These are phyloP conservation scores for Mortierella sp. DNA, from an alignment of 371 early-diverging fungal species.

Conservation along the genomic window DNA sequence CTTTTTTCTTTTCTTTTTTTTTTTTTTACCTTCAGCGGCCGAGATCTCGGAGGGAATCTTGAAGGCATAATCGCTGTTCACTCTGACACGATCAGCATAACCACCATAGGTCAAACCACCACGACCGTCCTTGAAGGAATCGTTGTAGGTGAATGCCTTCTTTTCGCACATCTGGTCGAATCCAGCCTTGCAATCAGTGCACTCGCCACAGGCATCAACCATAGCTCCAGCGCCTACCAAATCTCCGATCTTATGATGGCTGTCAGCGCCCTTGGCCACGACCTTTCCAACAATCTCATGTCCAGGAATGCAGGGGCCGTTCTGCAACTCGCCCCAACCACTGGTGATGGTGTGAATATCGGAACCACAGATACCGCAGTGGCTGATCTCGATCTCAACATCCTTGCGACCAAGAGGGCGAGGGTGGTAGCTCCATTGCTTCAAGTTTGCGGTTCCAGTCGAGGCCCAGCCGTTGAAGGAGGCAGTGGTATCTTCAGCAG, in stretches of 20 bases:
- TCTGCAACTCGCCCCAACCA: constrained; percentile 63
- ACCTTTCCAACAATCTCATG: constrained; percentile 83
- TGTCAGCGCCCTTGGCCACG: constrained; percentile 65
- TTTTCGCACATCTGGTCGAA: constrained; percentile 65
- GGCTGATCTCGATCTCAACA: constrained; percentile 62
- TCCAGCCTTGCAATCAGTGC: constrained; percentile 64
- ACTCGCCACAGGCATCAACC: constrained; percentile 60
- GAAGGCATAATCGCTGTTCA: constrained; percentile 63
- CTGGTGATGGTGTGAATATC: constrained; percentile 72
- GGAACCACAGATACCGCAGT: constrained; percentile 74
- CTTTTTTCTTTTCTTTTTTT: not conserved
- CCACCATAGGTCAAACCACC: constrained; percentile 61
- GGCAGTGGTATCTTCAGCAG: constrained; percentile 25
- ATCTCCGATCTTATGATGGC: constrained; percentile 73
- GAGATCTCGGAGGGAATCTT: constrained; percentile 65
- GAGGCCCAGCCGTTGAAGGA: constrained; percentile 49
- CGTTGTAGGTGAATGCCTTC: constrained; percentile 64
- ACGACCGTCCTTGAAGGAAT: constrained; percentile 31
- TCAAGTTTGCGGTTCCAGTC: constrained; percentile 36
- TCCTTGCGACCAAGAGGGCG: constrained; percentile 58
- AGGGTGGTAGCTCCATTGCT: constrained; percentile 59
- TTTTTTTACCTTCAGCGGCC: constrained; percentile 39
- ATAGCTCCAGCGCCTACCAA: constrained; percentile 82
- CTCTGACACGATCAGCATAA: constrained; percentile 55
- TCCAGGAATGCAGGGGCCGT: constrained; percentile 76